phyloP scores from a whole-genome alignment of 768 basidiomycete species.

The Naganishia friedmannii region DNA sequence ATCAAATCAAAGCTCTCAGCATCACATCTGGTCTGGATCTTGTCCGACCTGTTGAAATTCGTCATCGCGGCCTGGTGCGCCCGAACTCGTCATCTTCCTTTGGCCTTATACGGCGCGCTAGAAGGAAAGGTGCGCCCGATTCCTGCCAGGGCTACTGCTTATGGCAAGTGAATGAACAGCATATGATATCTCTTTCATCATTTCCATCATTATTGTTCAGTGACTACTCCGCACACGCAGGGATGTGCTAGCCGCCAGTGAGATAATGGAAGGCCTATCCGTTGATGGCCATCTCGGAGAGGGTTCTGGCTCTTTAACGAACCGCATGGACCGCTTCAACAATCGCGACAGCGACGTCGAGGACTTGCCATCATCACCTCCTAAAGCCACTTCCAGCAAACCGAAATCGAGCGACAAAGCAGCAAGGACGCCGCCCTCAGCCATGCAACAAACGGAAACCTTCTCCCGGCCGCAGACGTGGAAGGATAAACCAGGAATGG shows the following conservation, averaged over 20 bases:
- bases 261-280: conserved; percentile 2
- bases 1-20: too few relatives aligned
- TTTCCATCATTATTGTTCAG: too few relatives aligned
- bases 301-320: neutral
- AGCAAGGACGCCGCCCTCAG: neutral
- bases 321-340: neutral
- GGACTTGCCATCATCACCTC: neutral
- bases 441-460: neutral
- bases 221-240: too few relatives aligned
- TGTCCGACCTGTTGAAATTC: too few relatives aligned
- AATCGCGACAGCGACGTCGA: neutral
- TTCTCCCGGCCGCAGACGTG: conserved; percentile 2
- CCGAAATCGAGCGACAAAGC: neutral
- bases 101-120: too few relatives aligned
- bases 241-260: neutral
- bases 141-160: too few relatives aligned
- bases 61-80: too few relatives aligned
- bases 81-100: too few relatives aligned
- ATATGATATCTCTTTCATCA: neutral
- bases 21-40: too few relatives aligned
- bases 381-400: neutral
- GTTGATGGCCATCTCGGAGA: neutral
- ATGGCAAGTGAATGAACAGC: too few relatives aligned
- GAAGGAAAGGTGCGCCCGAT: too few relatives aligned
- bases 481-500: conserved; percentile 23